Base-by-base conservation (phyloP, 345 rosid species). In the Eucalyptus erythrocorys region DNA sequence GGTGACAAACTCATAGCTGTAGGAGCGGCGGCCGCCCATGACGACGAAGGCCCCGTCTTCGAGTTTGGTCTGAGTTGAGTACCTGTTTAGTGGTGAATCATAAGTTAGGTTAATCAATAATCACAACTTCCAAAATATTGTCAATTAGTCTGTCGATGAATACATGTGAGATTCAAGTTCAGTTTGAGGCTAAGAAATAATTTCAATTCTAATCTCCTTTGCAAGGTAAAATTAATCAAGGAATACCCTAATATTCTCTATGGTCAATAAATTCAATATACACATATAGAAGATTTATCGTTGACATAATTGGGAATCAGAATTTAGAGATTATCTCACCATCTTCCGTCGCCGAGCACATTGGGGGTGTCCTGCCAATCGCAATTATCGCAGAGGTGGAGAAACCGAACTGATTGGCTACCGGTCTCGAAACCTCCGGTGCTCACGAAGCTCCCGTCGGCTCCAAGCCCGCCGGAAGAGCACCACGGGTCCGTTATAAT, bases 401-500 rank as follows among this genome's bases (percentile, higher is more conserved):
- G 88, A 91, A 92, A 92, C 87, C 99, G 92, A 13, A 91, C 97
- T 0, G 98, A 95, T 86, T 92, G 93, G 27, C 94, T 95, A 45
- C 99, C 99, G 21, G 91, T 93, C 34, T 87, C 90, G 19, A 79
- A 95, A 10, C 99, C 99, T 49, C 99, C 99, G 0, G 98, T 95
- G 86, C 98, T 91, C 49, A 97, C 94, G 32, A 98, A 82, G 42
- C 94, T 93, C 7, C 99, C 99, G 34, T 98, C 94, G 10, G 89
- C 11, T 1, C 93, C 91, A 16, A 98, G 92, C 48, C 98, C 99
- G 86, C 99, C 99, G 0, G 99, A 98, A 22, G 99, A 98, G 87
- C 99, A 98, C 99, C 99, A 98, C 24, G 99, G 96, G 87, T 98
- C 99, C 3, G 96, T 94, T 34, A 89, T 16, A 27, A 96, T 92